Conservation (phyloP, 148 eudicot species). For the Drosera capensis region DNA sequence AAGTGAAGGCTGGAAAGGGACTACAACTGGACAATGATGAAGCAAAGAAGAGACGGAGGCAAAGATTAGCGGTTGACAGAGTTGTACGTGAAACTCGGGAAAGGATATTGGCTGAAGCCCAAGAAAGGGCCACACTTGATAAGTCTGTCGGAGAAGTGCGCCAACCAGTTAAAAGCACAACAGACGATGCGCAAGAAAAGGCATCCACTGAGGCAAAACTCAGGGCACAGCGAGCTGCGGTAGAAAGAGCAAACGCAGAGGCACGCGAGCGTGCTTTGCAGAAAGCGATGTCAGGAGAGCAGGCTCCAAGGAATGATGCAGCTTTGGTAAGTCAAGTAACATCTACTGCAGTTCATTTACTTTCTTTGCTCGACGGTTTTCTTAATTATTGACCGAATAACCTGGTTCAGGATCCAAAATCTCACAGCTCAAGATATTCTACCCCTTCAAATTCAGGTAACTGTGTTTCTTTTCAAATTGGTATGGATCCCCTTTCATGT, state of each 20-base stretch:
- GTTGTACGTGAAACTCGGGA: slow-evolving; percentile 95
- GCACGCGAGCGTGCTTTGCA: slow-evolving; percentile 95
- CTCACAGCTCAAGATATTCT: slow-evolving; percentile 16
- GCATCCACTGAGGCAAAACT: slow-evolving; percentile 53
- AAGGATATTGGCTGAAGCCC: slow-evolving; percentile 79
- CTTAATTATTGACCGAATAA: slow-evolving; percentile 2
- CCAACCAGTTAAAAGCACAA: slow-evolving; percentile 40
- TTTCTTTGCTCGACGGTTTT: slow-evolving; percentile 1
- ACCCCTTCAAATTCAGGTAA: slow-evolving; percentile 16
- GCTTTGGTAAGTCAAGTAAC: slow-evolving; percentile 12
- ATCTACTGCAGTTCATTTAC: not conserved
- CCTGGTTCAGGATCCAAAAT: slow-evolving; percentile 39
- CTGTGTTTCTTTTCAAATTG: slow-evolving; percentile 6
- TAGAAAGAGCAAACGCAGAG: slow-evolving; percentile 87
- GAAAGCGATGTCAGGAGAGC: slow-evolving; percentile 54
- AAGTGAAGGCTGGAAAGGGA: slow-evolving; percentile 20
- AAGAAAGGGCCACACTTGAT: slow-evolving; percentile 73
- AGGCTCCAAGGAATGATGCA: slow-evolving; percentile 15
- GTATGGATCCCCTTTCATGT: not conserved
- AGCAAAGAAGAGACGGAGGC: slow-evolving; percentile 44
- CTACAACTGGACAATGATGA: slow-evolving; percentile 22
- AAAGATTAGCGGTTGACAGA: slow-evolving; percentile 69
- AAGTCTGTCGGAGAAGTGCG: slow-evolving; percentile 57
- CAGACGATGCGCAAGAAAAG: slow-evolving; percentile 49
- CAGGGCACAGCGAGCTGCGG: slow-evolving; percentile 90